Evolutionary conservation across 495 filamentous ascomycete species (phyloP).

Genomic region (Oidiodendron maius): DNA sequence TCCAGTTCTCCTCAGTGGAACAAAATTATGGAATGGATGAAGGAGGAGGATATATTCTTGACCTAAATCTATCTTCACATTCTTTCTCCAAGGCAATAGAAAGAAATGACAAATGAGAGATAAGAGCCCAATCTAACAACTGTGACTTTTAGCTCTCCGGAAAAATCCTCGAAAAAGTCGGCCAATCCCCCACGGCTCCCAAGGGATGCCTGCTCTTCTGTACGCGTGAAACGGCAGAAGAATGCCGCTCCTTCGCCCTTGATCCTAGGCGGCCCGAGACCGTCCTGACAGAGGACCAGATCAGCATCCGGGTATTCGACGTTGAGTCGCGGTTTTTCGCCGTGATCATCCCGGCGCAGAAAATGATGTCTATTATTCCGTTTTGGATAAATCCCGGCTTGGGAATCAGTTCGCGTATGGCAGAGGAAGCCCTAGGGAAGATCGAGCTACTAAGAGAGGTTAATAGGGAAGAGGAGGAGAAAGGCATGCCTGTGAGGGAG

Average conservation of each 20-base stretch:
- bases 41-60: too few relatives aligned
- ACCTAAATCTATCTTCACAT: too few relatives aligned
- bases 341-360: conserved; percentile 26
- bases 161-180: conserved; percentile 22
- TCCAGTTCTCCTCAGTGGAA: too few relatives aligned
- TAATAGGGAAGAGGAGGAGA: neutral
- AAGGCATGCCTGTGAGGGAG: conserved; percentile 14
- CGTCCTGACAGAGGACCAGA: conserved; percentile 15
- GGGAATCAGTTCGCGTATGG: conserved; percentile 32
- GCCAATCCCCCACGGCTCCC: too few relatives aligned
- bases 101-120: too few relatives aligned
- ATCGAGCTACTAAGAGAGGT: conserved; percentile 24
- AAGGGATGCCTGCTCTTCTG: conserved; percentile 27
- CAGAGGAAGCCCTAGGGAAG: conserved; percentile 29
- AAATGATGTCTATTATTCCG: conserved; percentile 23
- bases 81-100: too few relatives aligned
- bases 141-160: conserved; percentile 24
- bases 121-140: neutral
- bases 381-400: conserved; percentile 35
- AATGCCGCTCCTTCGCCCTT: conserved; percentile 18
- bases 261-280: conserved; percentile 18
- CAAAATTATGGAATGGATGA: too few relatives aligned
- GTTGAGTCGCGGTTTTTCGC: conserved; percentile 29
- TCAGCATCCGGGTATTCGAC: conserved; percentile 31
- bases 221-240: conserved; percentile 18